phyloP scores from a whole-genome alignment of 768 basidiomycete species.

The Cubamyces sp. region DNA sequence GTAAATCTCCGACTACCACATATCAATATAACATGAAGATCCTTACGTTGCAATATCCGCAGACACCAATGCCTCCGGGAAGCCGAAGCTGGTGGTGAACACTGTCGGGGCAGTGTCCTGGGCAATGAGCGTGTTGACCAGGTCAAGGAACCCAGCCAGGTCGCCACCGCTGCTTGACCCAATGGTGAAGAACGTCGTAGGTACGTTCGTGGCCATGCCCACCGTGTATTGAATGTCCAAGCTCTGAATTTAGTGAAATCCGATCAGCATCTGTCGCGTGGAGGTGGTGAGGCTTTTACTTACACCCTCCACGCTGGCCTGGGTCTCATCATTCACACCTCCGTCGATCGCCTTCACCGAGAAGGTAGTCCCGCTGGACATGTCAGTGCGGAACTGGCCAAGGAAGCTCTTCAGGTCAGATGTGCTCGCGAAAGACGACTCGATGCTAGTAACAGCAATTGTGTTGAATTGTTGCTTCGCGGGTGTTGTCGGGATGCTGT shows the following conservation, averaged over 20 bases:
- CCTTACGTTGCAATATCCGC: slow-evolving; percentile 20
- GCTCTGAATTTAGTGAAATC: neutral
- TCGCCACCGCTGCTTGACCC: slow-evolving; percentile 28
- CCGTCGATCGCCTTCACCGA: slow-evolving; percentile 10
- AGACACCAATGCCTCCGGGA: slow-evolving; percentile 37
- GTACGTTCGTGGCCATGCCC: slow-evolving; percentile 25
- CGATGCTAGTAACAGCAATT: slow-evolving; percentile 21
- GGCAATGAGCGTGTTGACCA: slow-evolving; percentile 32
- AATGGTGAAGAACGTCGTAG: slow-evolving; percentile 22
- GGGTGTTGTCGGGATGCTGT: slow-evolving; percentile 33
- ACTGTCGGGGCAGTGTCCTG: slow-evolving; percentile 33
- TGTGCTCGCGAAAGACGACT: slow-evolving; percentile 12
- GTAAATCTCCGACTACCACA: slow-evolving; percentile 37
- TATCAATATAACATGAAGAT: slow-evolving; percentile 56
- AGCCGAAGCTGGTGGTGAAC: slow-evolving; percentile 43
- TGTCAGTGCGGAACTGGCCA: slow-evolving; percentile 20
- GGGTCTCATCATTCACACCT: slow-evolving; percentile 15
- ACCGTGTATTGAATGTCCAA: slow-evolving; percentile 27
- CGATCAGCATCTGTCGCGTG: neutral
- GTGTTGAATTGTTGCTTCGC: slow-evolving; percentile 15
- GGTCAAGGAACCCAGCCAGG: slow-evolving; percentile 38
- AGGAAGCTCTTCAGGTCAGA: slow-evolving; percentile 23
- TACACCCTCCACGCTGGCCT: slow-evolving; percentile 19
- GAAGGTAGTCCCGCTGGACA: slow-evolving; percentile 17
- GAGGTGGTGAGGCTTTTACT: neutral